Percentiles rank a stretch among this genome's conserved stretches.
Conservation (phyloP, 805 yeast species). For the Zygosaccharomyces bisporus region DNA sequence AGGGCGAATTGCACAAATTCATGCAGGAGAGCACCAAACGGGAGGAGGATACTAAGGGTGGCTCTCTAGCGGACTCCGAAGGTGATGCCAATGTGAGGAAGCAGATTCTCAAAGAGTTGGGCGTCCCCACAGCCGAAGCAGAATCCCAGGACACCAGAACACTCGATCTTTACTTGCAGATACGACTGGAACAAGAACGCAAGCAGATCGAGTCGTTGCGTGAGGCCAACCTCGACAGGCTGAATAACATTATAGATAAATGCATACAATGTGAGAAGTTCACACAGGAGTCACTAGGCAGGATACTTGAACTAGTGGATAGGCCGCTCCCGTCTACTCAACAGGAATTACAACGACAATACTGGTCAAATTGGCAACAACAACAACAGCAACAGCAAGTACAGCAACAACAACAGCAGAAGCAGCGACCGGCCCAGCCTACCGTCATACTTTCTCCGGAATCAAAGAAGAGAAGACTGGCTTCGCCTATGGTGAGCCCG, state of each 20-base stretch:
- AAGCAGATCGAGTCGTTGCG: slow-evolving; percentile 23
- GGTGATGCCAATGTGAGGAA: slow-evolving; percentile 7
- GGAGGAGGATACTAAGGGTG: slow-evolving; percentile 4
- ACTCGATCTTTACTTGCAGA: slow-evolving; percentile 18
- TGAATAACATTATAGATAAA: slow-evolving; percentile 21
- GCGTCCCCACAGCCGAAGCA: slow-evolving; percentile 5
- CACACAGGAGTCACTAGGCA: slow-evolving; percentile 16
- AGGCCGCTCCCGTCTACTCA: slow-evolving; percentile 6
- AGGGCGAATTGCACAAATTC: slow-evolving; percentile 3
- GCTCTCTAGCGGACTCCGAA: not conserved
- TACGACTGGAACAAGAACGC: slow-evolving; percentile 20
- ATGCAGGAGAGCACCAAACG: slow-evolving; percentile 8
- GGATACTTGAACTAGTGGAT: slow-evolving; percentile 13
- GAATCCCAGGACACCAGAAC: slow-evolving; percentile 4
- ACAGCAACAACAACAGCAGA: slow-evolving; percentile 2
- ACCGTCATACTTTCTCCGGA: slow-evolving; percentile 6
- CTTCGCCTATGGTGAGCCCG: slow-evolving; percentile 19
- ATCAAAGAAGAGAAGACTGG: slow-evolving; percentile 8
- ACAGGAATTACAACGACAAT: not conserved
- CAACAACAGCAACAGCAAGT: not conserved
- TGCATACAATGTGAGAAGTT: slow-evolving; percentile 20
- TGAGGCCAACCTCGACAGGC: slow-evolving; percentile 19
- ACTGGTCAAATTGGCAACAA: not conserved
- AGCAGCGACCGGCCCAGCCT: not conserved
- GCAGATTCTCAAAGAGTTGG: slow-evolving; percentile 15